Conservation (phyloP, 2,329 filamentous ascomycete species). For the Zymoseptoria crescenta region DNA sequence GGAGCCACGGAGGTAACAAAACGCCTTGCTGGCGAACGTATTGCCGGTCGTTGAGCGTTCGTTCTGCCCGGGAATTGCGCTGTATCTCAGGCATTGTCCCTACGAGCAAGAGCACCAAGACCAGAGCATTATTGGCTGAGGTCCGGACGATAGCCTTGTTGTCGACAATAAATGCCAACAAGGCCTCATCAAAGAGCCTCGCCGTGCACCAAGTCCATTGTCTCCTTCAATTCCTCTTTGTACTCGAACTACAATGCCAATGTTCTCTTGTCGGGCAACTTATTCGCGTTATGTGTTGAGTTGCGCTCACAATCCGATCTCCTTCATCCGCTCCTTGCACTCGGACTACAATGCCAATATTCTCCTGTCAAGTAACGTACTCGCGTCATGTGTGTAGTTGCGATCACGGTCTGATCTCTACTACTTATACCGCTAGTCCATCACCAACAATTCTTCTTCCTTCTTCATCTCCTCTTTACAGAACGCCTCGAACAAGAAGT, state of each 20-base stretch:
- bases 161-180: not conserved
- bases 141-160: not conserved
- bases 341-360: not conserved
- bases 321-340: not conserved
- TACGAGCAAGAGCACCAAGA: not conserved
- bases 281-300: not conserved
- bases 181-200: not conserved
- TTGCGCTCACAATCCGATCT: not conserved
- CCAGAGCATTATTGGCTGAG: not conserved
- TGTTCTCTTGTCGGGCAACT: not conserved
- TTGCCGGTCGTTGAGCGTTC: no score
- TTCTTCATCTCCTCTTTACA: not conserved
- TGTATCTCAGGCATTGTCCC: not conserved
- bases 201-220: not conserved
- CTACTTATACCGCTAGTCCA: not conserved
- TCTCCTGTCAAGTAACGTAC: not conserved
- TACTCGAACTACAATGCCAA: not conserved
- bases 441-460: not conserved
- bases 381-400: not conserved
- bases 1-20: no score
- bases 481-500: not conserved
- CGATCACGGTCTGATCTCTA: not conserved
- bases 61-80: no score
- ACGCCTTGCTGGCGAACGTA: no score
- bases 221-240: not conserved